These are phyloP conservation scores for Lagerstroemia speciosa DNA, from an alignment of 345 rosid species.

Conservation along the genomic window DNA sequence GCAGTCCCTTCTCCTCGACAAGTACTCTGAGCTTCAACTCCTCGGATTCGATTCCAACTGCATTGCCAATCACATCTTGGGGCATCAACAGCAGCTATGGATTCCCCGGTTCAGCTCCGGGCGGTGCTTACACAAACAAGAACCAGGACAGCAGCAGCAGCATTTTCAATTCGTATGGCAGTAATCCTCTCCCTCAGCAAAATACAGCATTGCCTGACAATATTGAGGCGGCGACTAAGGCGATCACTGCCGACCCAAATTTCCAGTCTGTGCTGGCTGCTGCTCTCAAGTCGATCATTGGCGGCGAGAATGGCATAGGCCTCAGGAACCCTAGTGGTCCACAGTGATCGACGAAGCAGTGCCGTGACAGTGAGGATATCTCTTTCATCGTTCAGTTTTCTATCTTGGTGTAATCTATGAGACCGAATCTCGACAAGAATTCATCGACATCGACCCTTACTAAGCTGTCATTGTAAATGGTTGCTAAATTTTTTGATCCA, in stretches of 20 bases:
- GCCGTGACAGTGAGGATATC: too few relatives aligned
- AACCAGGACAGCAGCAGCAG: neutral
- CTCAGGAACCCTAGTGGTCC: conserved; percentile 5
- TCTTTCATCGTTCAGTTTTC: too few relatives aligned
- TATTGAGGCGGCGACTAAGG: conserved; percentile 34
- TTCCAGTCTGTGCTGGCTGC: conserved; percentile 36
- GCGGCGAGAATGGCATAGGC: conserved; percentile 6
- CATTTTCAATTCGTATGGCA: conserved; percentile 14
- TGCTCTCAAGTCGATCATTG: conserved; percentile 27
- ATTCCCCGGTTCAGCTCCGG: neutral
- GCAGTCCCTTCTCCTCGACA: conserved; percentile 5
- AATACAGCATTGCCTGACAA: conserved; percentile 16
- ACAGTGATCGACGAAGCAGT: too few relatives aligned
- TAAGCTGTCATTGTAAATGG: neutral
- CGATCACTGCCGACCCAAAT: conserved; percentile 33
- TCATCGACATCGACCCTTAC: neutral
- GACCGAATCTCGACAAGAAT: neutral
- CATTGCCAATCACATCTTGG: conserved; percentile 10
- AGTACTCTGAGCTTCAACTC: conserved; percentile 14
- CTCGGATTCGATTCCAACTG: conserved; percentile 2
- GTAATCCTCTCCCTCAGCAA: too few relatives aligned
- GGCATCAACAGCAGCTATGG: neutral
- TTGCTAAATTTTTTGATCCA: neutral
- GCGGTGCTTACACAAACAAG: conserved; percentile 8
- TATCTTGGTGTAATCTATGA: neutral